Conservation (phyloP, 2,329 filamentous ascomycete genomes). For the Cytospora chrysosperma region DNA sequence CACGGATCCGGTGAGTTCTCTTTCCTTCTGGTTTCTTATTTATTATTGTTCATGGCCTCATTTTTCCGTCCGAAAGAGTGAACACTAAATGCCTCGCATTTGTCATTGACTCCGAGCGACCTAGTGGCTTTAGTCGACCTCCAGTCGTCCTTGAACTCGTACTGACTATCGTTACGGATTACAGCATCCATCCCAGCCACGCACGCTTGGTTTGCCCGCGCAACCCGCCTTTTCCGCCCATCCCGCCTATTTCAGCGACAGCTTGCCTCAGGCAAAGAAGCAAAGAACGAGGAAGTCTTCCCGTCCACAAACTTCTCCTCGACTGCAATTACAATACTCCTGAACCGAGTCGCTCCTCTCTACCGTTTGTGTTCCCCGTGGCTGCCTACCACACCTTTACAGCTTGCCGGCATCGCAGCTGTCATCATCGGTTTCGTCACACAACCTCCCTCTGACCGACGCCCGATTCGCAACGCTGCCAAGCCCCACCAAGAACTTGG, state of each 20-base stretch:
- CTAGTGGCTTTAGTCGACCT: conserved; percentile 17
- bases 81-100: not conserved
- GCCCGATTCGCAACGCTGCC: conserved; percentile 11
- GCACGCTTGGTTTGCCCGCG: not conserved
- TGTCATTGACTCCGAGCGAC: conserved; percentile 9
- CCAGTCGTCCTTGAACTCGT: not conserved
- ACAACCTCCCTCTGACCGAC: conserved; percentile 17
- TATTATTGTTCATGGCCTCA: not conserved
- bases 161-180: not conserved
- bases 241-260: not conserved
- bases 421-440: conserved; percentile 9
- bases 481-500: conserved; percentile 17
- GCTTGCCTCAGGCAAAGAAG: not conserved
- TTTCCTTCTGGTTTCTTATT: not conserved
- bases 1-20: not conserved
- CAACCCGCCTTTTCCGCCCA: not conserved
- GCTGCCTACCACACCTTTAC: not conserved
- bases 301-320: not conserved
- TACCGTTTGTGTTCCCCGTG: not conserved
- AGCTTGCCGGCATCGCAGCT: conserved; percentile 6
- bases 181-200: conserved; percentile 4
- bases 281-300: not conserved
- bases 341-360: not conserved
- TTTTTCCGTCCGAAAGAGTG: not conserved
- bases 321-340: not conserved